Evolutionary conservation across 129 eudicot genomes (phyloP).

Genomic region (Heracleum sosnowskyi): DNA sequence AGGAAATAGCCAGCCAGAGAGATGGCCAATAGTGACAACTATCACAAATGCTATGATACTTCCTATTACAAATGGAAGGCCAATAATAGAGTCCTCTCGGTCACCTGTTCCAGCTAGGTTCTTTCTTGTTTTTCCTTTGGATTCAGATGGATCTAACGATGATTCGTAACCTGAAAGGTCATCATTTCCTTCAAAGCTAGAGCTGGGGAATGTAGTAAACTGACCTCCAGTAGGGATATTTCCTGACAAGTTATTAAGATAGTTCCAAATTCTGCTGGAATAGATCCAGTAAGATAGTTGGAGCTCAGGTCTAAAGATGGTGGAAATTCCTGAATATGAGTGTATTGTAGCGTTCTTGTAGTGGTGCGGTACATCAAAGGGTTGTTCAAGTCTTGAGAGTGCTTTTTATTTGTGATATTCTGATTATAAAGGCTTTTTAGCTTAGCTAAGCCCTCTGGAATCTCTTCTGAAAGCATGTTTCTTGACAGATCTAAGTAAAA

Average conservation of each 20-base stretch:
- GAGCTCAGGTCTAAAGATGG: constrained; percentile 5
- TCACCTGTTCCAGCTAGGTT: background rate
- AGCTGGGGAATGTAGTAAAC: background rate
- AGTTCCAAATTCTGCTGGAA: background rate
- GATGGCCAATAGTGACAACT: background rate
- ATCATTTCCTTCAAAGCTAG: background rate
- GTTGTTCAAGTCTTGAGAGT: background rate
- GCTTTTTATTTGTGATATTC: background rate
- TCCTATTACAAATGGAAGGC: background rate
- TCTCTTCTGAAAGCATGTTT: background rate
- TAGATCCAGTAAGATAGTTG: background rate
- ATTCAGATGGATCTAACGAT: too few species aligned
- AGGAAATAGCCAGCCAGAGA: background rate
- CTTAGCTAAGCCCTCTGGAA: background rate
- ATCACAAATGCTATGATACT: background rate
- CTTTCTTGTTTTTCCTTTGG: background rate
- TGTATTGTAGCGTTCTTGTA: background rate
- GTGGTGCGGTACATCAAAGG: background rate
- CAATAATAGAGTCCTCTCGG: background rate
- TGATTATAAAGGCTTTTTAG: background rate
- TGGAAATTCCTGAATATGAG: background rate
- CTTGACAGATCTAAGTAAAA: constrained; percentile 4
- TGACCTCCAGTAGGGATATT: constrained; percentile 3
- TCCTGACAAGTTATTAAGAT: background rate
- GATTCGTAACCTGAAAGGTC: background rate